Evolutionary conservation across 2,329 filamentous ascomycete genomes (phyloP).

Genomic region (Nannizziopsis arthrosporioides): DNA sequence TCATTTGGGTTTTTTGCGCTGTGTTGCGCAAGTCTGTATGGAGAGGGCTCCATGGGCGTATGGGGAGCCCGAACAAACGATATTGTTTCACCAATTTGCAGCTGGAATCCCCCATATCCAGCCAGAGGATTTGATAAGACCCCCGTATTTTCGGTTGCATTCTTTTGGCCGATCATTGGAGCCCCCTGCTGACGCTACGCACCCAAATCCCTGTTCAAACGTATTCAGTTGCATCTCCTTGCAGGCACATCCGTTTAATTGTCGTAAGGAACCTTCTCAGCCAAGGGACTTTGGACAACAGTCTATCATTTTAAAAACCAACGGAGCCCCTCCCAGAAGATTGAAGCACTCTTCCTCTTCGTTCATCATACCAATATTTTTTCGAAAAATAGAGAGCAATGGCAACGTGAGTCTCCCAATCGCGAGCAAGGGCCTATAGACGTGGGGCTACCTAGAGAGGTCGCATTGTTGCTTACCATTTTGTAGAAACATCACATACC

Average conservation of each 20-base stretch:
- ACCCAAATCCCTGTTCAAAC: constrained; percentile 8
- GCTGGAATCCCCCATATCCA: neutral
- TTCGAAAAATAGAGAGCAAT: constrained; percentile 7
- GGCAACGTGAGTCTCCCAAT: constrained; percentile 13
- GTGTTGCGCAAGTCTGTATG: neutral
- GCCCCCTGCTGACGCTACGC: constrained; percentile 3
- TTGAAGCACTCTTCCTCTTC: constrained; percentile 1
- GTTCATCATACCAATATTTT: neutral
- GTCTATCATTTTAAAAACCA: neutral
- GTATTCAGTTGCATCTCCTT: constrained; percentile 8
- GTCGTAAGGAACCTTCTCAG: constrained; percentile 1
- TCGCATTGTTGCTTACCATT: constrained; percentile 5
- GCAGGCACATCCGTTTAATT: constrained; percentile 8
- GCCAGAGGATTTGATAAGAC: neutral
- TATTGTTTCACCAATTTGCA: no score
- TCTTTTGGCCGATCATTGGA: constrained; percentile 6
- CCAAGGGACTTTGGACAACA: neutral
- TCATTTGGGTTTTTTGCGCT: neutral
- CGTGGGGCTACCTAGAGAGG: neutral
- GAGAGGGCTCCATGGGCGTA: neutral
- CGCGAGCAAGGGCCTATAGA: neutral
- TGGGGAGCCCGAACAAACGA: no score
- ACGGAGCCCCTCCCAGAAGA: neutral
- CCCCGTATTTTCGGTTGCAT: constrained; percentile 9
- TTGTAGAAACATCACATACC: constrained; percentile 38